Evolutionary conservation across 371 early-diverging fungal species (phyloP).

Genomic region (Mortierella sp.): DNA sequence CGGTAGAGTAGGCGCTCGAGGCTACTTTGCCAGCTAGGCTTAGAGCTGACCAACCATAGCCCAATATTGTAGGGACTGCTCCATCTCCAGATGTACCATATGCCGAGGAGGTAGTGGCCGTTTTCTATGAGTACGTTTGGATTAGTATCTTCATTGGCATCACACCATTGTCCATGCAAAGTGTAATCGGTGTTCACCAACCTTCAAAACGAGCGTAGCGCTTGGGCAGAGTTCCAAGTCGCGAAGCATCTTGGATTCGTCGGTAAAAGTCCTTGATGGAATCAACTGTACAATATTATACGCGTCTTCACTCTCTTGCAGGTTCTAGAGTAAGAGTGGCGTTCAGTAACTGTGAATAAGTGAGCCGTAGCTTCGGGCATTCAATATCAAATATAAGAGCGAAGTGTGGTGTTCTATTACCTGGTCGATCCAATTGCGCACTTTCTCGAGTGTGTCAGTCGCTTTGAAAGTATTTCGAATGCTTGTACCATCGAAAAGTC

Average conservation of each 20-base stretch:
- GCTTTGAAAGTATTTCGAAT: constrained; percentile 54
- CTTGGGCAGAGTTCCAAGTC: constrained; percentile 68
- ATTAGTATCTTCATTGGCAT: neutral
- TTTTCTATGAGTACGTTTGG: constrained; percentile 16
- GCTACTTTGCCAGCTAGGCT: constrained; percentile 47
- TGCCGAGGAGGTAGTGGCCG: constrained; percentile 29
- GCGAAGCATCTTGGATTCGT: constrained; percentile 58
- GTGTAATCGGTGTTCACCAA: neutral
- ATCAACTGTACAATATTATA: constrained; percentile 56
- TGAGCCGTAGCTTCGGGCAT: too few relatives aligned
- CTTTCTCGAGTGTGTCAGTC: constrained; percentile 45
- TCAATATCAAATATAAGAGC: neutral
- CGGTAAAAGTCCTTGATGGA: constrained; percentile 50
- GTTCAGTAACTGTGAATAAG: neutral
- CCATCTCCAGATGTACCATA: constrained; percentile 37
- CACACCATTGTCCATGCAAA: too few relatives aligned
- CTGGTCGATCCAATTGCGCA: constrained; percentile 48
- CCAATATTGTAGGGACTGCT: constrained; percentile 23
- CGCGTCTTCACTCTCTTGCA: constrained; percentile 24
- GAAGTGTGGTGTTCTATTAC: constrained; percentile 8
- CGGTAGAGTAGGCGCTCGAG: constrained; percentile 37
- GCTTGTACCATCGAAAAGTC: constrained; percentile 56
- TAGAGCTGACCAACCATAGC: constrained; percentile 50
- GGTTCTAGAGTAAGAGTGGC: constrained; percentile 20
- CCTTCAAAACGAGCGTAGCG: constrained; percentile 69